These are phyloP conservation scores for Trichoderma polysporum DNA, from an alignment of 2,329 filamentous ascomycete genomes.

Conservation along the genomic window DNA sequence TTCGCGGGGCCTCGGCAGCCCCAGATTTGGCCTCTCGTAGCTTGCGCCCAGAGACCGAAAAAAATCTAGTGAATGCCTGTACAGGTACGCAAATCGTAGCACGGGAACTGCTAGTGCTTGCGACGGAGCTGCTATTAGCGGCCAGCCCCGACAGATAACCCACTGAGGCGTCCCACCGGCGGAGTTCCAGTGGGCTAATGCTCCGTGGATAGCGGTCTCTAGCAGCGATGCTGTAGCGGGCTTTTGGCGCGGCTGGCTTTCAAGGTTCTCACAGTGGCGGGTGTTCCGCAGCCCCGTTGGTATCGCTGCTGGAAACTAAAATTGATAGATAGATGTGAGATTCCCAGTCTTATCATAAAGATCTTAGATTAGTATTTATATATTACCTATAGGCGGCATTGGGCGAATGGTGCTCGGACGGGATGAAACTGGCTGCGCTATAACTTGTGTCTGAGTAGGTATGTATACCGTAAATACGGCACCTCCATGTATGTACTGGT, in stretches of 20 bases:
- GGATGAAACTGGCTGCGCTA: no score
- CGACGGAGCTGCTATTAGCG: background rate
- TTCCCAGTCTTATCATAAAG: no score
- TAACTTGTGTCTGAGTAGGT: no score
- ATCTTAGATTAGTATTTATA: no score
- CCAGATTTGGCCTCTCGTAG: constrained; percentile 19
- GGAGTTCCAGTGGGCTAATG: background rate
- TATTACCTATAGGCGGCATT: no score
- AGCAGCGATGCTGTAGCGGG: background rate
- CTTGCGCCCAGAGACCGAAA: background rate
- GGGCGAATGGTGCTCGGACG: no score
- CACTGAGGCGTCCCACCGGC: constrained; percentile 9
- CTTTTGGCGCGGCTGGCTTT: background rate
- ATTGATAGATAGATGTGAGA: background rate
- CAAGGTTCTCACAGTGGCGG: background rate
- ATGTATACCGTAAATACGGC: no score
- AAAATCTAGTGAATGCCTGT: background rate
- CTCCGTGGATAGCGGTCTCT: background rate
- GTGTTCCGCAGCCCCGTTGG: background rate
- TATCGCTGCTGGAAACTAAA: background rate
- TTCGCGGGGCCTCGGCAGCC: constrained; percentile 24
- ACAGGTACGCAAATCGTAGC: no score
- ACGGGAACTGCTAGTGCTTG: background rate
- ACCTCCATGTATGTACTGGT: background rate
- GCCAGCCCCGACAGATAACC: constrained; percentile 1